Percentiles rank a stretch among this genome's conserved stretches.
Evolutionary conservation across 129 eudicot genomes (phyloP).

Genomic region (Flaveria ramosissima): DNA sequence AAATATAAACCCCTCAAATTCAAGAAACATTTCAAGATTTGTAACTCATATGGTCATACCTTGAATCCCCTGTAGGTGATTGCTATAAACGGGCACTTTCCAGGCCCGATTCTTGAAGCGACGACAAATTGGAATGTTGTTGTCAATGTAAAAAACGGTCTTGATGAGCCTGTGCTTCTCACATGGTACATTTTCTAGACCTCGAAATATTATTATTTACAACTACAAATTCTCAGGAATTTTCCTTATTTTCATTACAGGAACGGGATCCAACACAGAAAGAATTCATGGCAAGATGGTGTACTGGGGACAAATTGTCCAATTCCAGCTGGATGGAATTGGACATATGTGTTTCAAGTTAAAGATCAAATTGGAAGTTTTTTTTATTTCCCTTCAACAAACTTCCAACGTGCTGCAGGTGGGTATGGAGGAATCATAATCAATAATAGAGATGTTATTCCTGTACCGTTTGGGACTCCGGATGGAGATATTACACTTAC

Average conservation of each 20-base stretch:
- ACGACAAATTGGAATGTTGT: conserved; percentile 97
- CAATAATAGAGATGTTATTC: conserved; percentile 84
- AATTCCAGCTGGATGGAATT: conserved; percentile 97
- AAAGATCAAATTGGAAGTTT: conserved; percentile 98
- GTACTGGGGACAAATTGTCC: conserved; percentile 96
- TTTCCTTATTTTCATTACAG: conserved; percentile 44
- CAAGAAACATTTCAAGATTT: conserved; percentile 5
- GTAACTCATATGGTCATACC: not conserved
- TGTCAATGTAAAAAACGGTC: conserved; percentile 81
- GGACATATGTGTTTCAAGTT: conserved; percentile 94
- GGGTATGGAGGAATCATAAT: conserved; percentile 90
- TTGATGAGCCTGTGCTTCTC: conserved; percentile 89
- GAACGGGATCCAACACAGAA: conserved; percentile 93
- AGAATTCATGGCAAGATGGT: conserved; percentile 98
- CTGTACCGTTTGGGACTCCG: conserved; percentile 86
- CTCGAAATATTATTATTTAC: not conserved
- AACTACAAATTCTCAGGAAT: not conserved
- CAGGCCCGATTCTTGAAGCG: conserved; percentile 91
- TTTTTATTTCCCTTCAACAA: conserved; percentile 91
- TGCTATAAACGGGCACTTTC: conserved; percentile 83
- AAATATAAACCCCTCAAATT: not conserved
- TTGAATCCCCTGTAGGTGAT: conserved; percentile 58
- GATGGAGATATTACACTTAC: conserved; percentile 93
- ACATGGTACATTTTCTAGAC: conserved; percentile 60
- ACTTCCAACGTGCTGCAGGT: conserved; percentile 86